These are phyloP conservation scores for Ceratocystis destructans DNA, from an alignment of 2,329 filamentous ascomycete species.

Conservation along the genomic window DNA sequence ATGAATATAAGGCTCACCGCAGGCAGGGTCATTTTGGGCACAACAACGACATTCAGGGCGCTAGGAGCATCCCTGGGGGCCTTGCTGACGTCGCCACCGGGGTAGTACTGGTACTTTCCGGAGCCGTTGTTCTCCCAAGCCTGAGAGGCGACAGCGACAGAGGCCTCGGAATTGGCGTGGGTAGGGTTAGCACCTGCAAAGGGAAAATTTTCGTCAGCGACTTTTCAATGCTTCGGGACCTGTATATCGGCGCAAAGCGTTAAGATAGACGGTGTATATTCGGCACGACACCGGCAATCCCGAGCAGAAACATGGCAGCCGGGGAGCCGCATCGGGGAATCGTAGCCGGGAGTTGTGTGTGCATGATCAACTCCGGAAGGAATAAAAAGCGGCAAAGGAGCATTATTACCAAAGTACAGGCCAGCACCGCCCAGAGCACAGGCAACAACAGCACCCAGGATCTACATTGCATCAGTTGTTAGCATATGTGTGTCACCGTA, in stretches of 20 bases:
- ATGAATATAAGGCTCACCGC: slow-evolving; percentile 43
- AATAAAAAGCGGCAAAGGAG: background rate
- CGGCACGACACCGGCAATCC: background rate
- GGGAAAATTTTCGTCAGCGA: background rate
- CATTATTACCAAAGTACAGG: slow-evolving; percentile 63
- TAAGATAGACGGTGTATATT: background rate
- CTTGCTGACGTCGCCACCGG: slow-evolving; percentile 65
- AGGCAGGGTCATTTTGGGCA: slow-evolving; percentile 85
- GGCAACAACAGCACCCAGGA: slow-evolving; percentile 84
- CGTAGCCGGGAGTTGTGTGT: background rate
- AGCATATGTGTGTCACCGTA: background rate
- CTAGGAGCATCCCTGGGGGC: slow-evolving; percentile 80
- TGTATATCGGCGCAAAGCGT: background rate
- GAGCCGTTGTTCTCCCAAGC: slow-evolving; percentile 68
- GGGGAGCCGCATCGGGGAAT: background rate
- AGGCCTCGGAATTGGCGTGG: slow-evolving; percentile 63
- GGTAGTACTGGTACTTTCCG: slow-evolving; percentile 67
- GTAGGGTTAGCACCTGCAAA: slow-evolving; percentile 68
- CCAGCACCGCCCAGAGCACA: slow-evolving; percentile 77
- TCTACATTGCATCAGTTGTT: slow-evolving; percentile 36
- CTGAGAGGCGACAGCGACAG: slow-evolving; percentile 69
- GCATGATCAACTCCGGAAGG: background rate
- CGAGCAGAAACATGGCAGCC: background rate
- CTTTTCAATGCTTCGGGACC: background rate
- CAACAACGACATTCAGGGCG: slow-evolving; percentile 85